A percentile compares a stretch with the other conserved stretches of the same genome.
Evolutionary conservation across 495 filamentous ascomycete genomes (phyloP).

Genomic region (Trichoderma erinaceum): DNA sequence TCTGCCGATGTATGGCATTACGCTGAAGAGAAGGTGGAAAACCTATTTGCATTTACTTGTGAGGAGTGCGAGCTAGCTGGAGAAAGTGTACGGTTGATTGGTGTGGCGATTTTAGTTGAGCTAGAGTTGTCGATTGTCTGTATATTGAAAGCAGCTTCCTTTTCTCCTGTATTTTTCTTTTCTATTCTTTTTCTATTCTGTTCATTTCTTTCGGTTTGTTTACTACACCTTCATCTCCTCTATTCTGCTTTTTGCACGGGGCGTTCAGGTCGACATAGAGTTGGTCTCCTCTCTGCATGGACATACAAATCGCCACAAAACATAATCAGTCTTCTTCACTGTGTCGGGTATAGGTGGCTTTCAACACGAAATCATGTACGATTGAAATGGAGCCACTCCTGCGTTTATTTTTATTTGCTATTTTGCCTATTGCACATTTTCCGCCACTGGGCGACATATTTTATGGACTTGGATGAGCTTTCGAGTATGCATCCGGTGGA

Average conservation of each 20-base stretch:
- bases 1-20: neutral
- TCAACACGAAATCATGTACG: neutral
- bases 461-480: neutral
- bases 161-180: neutral
- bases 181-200: neutral
- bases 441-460: neutral
- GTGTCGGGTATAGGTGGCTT: neutral
- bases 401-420: neutral
- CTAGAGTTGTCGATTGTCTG: neutral
- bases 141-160: neutral
- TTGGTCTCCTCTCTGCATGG: conserved; percentile 12
- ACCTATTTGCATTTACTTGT: neutral
- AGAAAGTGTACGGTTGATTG: neutral
- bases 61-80: neutral
- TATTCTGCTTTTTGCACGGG: neutral
- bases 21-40: neutral
- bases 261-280: neutral
- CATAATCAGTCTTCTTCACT: neutral
- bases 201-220: neutral
- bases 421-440: neutral
- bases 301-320: neutral
- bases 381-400: conserved; percentile 11
- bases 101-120: neutral
- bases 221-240: neutral
- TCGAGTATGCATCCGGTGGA: neutral